These are phyloP conservation scores for Penicillium paneum DNA, from an alignment of 2,329 filamentous ascomycete species.

Conservation along the genomic window DNA sequence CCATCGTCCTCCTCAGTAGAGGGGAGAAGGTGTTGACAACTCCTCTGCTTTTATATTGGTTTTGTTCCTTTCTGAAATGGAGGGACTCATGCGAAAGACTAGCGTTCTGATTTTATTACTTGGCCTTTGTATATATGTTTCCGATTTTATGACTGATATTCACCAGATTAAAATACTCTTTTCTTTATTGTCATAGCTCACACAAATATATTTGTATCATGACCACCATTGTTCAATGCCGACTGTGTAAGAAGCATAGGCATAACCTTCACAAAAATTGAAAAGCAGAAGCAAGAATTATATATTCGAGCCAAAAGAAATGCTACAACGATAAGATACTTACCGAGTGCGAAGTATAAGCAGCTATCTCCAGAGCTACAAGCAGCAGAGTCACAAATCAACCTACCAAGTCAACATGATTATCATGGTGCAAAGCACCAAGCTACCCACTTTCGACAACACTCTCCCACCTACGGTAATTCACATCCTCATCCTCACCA, in stretches of 20 bases:
- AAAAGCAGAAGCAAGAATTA: too few relatives aligned
- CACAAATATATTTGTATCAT: background rate
- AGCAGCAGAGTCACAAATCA: background rate
- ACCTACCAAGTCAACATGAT: background rate
- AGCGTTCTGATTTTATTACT: constrained; percentile 1
- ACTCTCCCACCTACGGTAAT: background rate
- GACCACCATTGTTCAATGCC: background rate
- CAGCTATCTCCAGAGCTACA: background rate
- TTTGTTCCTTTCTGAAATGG: background rate
- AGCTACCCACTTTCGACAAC: background rate
- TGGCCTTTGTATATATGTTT: constrained; percentile 6
- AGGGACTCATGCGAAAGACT: constrained; percentile 1
- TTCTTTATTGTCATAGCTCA: background rate
- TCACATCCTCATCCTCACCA: background rate
- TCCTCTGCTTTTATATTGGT: background rate
- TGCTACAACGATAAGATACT: background rate
- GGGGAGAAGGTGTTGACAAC: background rate
- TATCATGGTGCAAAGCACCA: background rate
- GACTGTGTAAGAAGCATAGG: background rate
- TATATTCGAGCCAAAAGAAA: too few relatives aligned
- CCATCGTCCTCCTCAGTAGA: constrained; percentile 45
- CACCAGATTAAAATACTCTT: background rate
- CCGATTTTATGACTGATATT: constrained; percentile 1
- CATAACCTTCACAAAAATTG: background rate
- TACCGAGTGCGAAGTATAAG: background rate